Evolutionary conservation across 2,329 filamentous ascomycete genomes (phyloP).

Genomic region (Trichoderma sp.): DNA sequence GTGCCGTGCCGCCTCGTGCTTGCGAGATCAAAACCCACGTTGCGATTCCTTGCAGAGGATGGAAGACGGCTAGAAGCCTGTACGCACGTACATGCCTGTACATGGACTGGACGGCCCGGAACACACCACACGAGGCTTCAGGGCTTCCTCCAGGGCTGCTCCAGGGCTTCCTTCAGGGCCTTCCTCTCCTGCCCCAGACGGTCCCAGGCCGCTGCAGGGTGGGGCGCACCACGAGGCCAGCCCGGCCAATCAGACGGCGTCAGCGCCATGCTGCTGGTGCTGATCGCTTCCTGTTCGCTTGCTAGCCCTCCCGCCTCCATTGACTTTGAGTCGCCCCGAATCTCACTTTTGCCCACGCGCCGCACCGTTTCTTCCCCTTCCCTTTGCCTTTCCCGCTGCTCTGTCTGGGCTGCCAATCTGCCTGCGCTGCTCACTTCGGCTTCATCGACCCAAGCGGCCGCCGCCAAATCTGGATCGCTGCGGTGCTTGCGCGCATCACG

Average conservation of each 20-base stretch:
- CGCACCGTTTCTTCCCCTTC: neutral
- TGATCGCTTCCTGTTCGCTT: constrained; percentile 19
- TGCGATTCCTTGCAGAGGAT: neutral
- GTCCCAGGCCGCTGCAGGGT: neutral
- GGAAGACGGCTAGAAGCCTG: neutral
- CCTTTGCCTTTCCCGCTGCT: neutral
- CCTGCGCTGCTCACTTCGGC: neutral
- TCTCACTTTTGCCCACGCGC: constrained; percentile 6
- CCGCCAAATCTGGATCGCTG: neutral
- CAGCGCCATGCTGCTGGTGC: constrained; percentile 17
- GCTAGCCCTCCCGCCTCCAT: constrained; percentile 12
- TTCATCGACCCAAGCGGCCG: too few relatives aligned
- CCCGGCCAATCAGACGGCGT: constrained; percentile 8
- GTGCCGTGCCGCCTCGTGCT: neutral
- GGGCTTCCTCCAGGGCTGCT: neutral
- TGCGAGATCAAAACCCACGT: neutral
- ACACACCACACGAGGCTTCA: neutral
- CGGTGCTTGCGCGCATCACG: neutral
- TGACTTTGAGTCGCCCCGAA: neutral
- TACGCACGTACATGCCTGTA: neutral
- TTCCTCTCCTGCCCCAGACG: neutral
- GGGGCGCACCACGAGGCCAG: neutral
- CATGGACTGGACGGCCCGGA: neutral
- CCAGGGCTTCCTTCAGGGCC: neutral
- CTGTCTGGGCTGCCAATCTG: neutral